phyloP scores from a whole-genome alignment of 176 grass and related monocot genomes.

The Ampelocalamus luodianensis region DNA sequence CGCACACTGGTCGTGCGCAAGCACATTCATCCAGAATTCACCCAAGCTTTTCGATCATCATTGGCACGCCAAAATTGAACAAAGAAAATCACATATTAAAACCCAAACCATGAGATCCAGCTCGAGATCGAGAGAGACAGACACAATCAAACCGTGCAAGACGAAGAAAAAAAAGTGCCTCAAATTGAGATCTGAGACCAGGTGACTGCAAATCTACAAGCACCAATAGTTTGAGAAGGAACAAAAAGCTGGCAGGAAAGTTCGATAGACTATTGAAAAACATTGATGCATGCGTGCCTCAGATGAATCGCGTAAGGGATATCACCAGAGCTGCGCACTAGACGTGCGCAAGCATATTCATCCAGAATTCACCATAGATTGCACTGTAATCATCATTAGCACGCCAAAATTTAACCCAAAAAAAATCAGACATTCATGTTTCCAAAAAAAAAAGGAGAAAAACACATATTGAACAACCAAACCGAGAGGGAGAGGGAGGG shows the following conservation, averaged over 20 bases:
- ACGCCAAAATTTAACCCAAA: background rate
- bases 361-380: conserved; percentile 52
- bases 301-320: conserved; percentile 7
- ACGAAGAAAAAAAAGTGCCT: background rate
- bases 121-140: background rate
- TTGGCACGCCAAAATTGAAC: background rate
- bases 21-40: conserved; percentile 55
- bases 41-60: conserved; percentile 43
- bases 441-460: too few species aligned
- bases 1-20: background rate
- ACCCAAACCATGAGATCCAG: background rate
- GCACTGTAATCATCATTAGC: conserved; percentile 37
- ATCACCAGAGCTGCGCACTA: conserved; percentile 29
- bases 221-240: background rate
- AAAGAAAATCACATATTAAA: background rate
- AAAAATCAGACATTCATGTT: too few species aligned
- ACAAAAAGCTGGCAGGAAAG: background rate
- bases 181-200: too few species aligned
- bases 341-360: conserved; percentile 17
- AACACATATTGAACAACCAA: background rate
- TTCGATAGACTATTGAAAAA: background rate
- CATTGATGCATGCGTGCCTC: background rate
- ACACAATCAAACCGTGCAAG: background rate
- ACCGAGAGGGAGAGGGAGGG: background rate
- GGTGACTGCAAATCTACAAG: background rate